These are phyloP conservation scores for Chaetomium olivaceum DNA, from an alignment of 2,329 filamentous ascomycete species.

Conservation along the genomic window DNA sequence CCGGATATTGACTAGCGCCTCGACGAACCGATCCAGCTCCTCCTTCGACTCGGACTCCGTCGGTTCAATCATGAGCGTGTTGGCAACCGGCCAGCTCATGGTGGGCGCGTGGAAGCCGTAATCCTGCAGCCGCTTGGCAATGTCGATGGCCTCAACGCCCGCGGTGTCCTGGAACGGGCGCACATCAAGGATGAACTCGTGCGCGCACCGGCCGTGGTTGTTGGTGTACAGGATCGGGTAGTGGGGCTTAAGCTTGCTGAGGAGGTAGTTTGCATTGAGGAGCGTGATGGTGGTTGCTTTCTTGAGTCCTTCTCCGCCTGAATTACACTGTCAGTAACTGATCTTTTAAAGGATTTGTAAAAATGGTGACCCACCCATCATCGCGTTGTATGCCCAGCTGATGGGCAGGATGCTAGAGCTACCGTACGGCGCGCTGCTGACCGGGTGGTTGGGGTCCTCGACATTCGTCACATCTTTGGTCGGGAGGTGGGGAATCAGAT, in stretches of 20 bases:
- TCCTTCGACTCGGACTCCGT: slow-evolving; percentile 91
- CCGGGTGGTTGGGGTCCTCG: slow-evolving; percentile 60
- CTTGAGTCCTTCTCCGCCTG: slow-evolving; percentile 69
- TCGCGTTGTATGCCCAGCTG: slow-evolving; percentile 90
- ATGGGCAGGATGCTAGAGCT: slow-evolving; percentile 92
- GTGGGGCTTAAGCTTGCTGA: slow-evolving; percentile 79
- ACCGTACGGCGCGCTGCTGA: slow-evolving; percentile 82
- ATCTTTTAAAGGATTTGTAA: too few species aligned
- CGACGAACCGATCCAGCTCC: slow-evolving; percentile 90
- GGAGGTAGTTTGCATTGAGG: slow-evolving; percentile 97
- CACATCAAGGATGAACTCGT: slow-evolving; percentile 94
- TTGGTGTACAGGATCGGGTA: slow-evolving; percentile 96
- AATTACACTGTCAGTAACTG: background rate
- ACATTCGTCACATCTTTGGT: slow-evolving; percentile 42
- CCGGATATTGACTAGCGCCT: slow-evolving; percentile 84
- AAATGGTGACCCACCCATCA: slow-evolving; percentile 68
- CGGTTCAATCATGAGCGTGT: slow-evolving; percentile 97
- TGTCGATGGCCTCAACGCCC: slow-evolving; percentile 87
- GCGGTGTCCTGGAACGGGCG: slow-evolving; percentile 80
- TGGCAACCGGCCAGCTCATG: slow-evolving; percentile 94
- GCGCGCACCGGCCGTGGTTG: slow-evolving; percentile 80
- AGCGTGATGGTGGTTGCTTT: slow-evolving; percentile 89
- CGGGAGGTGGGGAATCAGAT: slow-evolving; percentile 76
- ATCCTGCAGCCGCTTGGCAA: slow-evolving; percentile 94
- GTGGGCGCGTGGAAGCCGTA: slow-evolving; percentile 97